Evolutionary conservation across 177 flowering plant genomes (phyloP).

Genomic region (Telopea speciosissima): DNA sequence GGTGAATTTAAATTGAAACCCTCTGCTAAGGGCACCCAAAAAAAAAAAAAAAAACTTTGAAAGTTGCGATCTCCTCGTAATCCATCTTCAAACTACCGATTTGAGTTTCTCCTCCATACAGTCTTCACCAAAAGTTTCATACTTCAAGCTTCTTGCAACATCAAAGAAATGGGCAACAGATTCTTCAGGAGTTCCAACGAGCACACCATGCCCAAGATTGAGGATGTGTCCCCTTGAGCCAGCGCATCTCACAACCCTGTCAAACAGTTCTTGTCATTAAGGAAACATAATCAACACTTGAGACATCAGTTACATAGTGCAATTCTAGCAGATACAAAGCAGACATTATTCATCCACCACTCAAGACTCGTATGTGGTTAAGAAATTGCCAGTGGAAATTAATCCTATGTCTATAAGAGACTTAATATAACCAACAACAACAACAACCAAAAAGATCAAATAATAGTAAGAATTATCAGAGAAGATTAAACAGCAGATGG

Average conservation of each 20-base stretch:
- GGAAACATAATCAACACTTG: neutral
- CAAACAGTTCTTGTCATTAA: slow-evolving; percentile 12
- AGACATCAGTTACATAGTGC: neutral
- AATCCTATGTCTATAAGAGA: too few species aligned
- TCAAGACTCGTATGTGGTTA: too few species aligned
- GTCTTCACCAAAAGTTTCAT: slow-evolving; percentile 26
- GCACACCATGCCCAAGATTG: slow-evolving; percentile 95
- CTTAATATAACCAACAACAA: too few species aligned
- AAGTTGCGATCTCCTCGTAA: neutral
- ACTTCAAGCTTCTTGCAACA: slow-evolving; percentile 65
- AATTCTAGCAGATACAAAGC: neutral
- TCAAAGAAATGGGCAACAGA: slow-evolving; percentile 96
- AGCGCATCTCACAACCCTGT: slow-evolving; percentile 90
- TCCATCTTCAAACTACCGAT: slow-evolving; percentile 18
- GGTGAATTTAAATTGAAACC: neutral
- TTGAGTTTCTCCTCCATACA: slow-evolving; percentile 19
- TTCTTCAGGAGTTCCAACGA: slow-evolving; percentile 97
- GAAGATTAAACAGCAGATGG: neutral
- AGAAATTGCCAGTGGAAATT: too few species aligned
- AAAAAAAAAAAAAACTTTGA: neutral
- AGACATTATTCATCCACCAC: neutral
- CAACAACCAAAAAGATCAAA: neutral
- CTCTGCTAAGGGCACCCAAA: neutral
- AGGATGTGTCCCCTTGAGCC: slow-evolving; percentile 87
- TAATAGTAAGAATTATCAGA: too few species aligned